phyloP scores from a whole-genome alignment of 108 stramenopile species.

The Conticribra weissflogii region DNA sequence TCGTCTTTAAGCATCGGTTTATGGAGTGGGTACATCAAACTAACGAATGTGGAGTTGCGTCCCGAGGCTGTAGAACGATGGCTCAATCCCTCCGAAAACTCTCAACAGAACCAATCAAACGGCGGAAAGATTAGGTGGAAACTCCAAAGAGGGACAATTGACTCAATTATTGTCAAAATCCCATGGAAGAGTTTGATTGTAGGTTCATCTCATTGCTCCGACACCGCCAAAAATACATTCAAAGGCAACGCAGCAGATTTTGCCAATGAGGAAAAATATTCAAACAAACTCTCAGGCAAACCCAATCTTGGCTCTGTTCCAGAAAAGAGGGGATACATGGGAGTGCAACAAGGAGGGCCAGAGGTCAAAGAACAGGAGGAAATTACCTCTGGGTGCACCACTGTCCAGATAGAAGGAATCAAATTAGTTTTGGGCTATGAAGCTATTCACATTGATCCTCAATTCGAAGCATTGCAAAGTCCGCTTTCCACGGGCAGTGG shows the following conservation, averaged over 20 bases:
- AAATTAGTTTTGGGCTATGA: conserved; percentile 33
- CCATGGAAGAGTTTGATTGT: conserved; percentile 45
- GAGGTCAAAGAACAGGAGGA: conserved; percentile 8
- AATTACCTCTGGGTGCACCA: conserved; percentile 22
- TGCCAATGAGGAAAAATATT: background rate
- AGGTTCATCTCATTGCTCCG: conserved; percentile 30
- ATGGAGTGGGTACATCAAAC: conserved; percentile 41
- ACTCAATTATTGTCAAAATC: conserved; percentile 32
- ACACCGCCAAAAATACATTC: too few relatives aligned
- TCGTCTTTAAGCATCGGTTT: conserved; percentile 26
- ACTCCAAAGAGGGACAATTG: conserved; percentile 34
- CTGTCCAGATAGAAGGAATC: conserved; percentile 31
- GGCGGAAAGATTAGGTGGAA: conserved; percentile 39
- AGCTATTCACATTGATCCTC: conserved; percentile 29
- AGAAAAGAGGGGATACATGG: background rate
- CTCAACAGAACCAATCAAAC: background rate
- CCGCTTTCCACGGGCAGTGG: background rate
- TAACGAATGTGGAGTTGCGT: conserved; percentile 42
- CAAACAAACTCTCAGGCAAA: background rate
- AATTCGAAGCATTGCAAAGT: conserved; percentile 12
- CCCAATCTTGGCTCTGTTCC: background rate
- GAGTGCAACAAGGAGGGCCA: too few relatives aligned
- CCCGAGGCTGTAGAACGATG: conserved; percentile 44
- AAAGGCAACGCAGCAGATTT: too few relatives aligned
- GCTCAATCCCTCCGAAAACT: conserved; percentile 14